Evolutionary conservation across 2,329 filamentous ascomycete species (phyloP).

Genomic region (Cercospora canescens): DNA sequence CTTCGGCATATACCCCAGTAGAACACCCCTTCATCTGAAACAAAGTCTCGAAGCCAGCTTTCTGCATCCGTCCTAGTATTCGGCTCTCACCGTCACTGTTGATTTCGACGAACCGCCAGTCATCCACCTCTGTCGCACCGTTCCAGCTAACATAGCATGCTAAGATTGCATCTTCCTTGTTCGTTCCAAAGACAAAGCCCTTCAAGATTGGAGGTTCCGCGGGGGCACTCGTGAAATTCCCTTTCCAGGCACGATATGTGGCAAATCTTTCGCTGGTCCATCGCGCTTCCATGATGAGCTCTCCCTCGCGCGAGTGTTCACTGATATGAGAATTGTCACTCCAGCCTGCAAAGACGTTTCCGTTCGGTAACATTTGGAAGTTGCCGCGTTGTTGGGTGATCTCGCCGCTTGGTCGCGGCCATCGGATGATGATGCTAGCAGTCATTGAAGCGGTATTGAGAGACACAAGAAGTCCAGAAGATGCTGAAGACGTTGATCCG

Average conservation of each 20-base stretch:
- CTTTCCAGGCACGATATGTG: constrained; percentile 44
- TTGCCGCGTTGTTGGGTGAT: constrained; percentile 37
- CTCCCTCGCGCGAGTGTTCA: constrained; percentile 5
- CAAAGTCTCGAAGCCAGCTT: constrained; percentile 17
- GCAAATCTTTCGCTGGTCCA: constrained; percentile 37
- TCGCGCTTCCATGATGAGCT: constrained; percentile 31
- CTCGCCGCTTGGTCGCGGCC: constrained; percentile 36
- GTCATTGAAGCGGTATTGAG: constrained; percentile 3
- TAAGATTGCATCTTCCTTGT: constrained; percentile 19
- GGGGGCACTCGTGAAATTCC: constrained; percentile 34
- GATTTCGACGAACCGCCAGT: constrained; percentile 36
- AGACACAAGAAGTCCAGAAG: constrained; percentile 10
- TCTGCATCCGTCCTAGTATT: not conserved
- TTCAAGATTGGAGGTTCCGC: constrained; percentile 31
- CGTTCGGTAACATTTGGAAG: constrained; percentile 37
- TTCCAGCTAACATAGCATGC: constrained; percentile 37
- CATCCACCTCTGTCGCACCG: constrained; percentile 40
- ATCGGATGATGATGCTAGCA: constrained; percentile 19
- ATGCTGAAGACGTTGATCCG: constrained; percentile 1
- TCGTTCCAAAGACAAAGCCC: constrained; percentile 33
- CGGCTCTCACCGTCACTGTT: not conserved
- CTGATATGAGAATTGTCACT: constrained; percentile 14
- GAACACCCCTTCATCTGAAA: constrained; percentile 22
- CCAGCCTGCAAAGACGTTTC: constrained; percentile 31
- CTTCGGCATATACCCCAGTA: constrained; percentile 20